Base-by-base conservation (phyloP, 176 grass and related monocot species). In the Luzula sylvatica region DNA sequence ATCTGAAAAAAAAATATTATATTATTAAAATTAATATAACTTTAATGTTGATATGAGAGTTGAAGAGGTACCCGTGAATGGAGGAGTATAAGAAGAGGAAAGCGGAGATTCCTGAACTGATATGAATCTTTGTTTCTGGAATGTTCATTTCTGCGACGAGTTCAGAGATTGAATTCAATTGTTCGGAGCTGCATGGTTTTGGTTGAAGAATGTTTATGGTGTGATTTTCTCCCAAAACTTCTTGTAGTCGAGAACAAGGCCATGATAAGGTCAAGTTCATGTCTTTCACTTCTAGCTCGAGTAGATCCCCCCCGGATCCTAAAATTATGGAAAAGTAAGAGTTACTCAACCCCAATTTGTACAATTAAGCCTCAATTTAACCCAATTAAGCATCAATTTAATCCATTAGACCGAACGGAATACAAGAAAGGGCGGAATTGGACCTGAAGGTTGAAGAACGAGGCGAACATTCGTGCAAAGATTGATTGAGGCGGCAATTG, bases 51-150 rank as follows among this genome's bases (percentile, higher is more conserved):
- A 35, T 7, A 1, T 35, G 7, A 9, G 30, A 35, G 30, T 35
- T 0, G 9, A 35, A 35, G 9, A 35, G 30, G 30, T 35, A 35
- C 30, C 30, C 77, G 27, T 82, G 48, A 7, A 96, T 86, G 5
- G 81, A 86, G 25, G 71, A 73, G 67, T 96, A 96, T 56, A 96
- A 68, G 68, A 74, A 84, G 16, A 90, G 81, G 72, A 89, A 96
- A 0, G 78, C 68, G 15, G 49, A 86, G 42, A 90, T 58, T 21
- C 85, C 81, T 7, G 78, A 48, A 3, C 55, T 70, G 29, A 90
- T 66, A 77, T 82, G 88, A 56, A 82, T 82, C 55, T 83, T 86
- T 30, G 58, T 77, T 56, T 79, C 66, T 3, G 85, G 81, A 14
- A 89, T 86, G 15, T 74, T 42, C 0, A 82, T 69, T 3, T 53